phyloP scores from a whole-genome alignment of 2,329 filamentous ascomycete species.

The Fusarium coicis region DNA sequence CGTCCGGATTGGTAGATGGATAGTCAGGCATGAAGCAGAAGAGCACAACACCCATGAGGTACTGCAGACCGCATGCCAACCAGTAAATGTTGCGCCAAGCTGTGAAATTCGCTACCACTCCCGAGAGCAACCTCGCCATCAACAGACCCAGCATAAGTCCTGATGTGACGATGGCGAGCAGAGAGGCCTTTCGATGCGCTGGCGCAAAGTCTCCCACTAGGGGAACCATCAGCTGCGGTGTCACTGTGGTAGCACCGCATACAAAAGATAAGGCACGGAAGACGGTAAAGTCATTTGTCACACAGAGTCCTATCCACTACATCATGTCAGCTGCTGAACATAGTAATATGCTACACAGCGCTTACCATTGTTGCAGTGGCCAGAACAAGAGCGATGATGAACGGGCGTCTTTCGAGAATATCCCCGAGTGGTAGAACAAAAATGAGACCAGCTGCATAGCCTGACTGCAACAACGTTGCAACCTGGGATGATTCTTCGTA shows the following conservation, averaged over 20 bases:
- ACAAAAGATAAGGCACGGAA: constrained; percentile 80
- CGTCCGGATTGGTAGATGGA: constrained; percentile 74
- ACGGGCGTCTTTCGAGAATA: constrained; percentile 72
- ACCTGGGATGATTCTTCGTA: constrained; percentile 75
- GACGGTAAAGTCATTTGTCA: constrained; percentile 71
- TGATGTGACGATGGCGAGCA: constrained; percentile 78
- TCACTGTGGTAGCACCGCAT: constrained; percentile 81
- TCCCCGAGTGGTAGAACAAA: constrained; percentile 83
- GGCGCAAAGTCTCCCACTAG: constrained; percentile 83
- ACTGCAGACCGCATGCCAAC: constrained; percentile 78
- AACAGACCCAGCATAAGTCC: constrained; percentile 81
- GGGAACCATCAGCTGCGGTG: constrained; percentile 82
- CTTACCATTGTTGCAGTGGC: constrained; percentile 75
- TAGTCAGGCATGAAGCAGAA: constrained; percentile 85
- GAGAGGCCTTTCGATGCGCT: constrained; percentile 71
- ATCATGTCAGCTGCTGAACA: not conserved
- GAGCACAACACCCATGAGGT: constrained; percentile 70
- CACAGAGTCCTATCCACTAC: constrained; percentile 75
- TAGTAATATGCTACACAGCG: not conserved
- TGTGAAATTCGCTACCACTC: constrained; percentile 78
- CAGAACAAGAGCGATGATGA: constrained; percentile 74
- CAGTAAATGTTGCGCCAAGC: constrained; percentile 84
- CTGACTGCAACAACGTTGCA: constrained; percentile 81
- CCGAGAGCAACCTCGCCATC: constrained; percentile 78
- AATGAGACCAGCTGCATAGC: constrained; percentile 78